Evolutionary conservation across 371 early-diverging fungal genomes (phyloP).

Genomic region (Phascolomyces articulosus): DNA sequence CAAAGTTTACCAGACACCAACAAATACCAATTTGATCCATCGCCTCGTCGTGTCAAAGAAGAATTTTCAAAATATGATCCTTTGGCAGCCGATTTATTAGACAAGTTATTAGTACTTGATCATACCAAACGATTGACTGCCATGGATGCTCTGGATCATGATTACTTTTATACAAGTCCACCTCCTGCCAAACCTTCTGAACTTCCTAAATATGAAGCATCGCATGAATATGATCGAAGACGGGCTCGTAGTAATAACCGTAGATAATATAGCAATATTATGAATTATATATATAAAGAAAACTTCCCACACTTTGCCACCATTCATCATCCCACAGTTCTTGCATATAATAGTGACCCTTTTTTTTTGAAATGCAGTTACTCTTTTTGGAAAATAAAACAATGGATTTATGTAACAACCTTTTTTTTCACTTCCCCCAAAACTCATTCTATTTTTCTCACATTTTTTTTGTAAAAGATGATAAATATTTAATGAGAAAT

Average conservation of each 20-base stretch:
- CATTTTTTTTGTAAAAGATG: too few species aligned
- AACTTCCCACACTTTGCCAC: too few species aligned
- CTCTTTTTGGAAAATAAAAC: too few species aligned
- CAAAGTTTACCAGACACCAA: conserved; percentile 63
- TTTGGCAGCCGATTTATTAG: conserved; percentile 74
- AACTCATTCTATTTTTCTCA: too few species aligned
- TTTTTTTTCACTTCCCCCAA: too few species aligned
- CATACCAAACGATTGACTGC: conserved; percentile 80
- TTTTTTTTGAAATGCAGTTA: too few species aligned
- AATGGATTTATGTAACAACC: too few species aligned
- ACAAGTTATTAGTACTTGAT: conserved; percentile 74
- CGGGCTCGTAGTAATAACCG: conserved; percentile 3
- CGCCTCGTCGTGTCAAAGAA: conserved; percentile 55
- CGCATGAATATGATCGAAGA: conserved; percentile 56
- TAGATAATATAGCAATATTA: not conserved
- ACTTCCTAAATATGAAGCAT: conserved; percentile 65
- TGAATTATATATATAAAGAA: not conserved
- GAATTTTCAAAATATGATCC: conserved; percentile 56
- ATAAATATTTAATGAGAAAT: too few species aligned
- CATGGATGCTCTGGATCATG: conserved; percentile 75
- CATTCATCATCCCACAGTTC: too few species aligned
- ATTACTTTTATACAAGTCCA: conserved; percentile 65
- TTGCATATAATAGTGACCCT: too few species aligned
- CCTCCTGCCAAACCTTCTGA: conserved; percentile 61
- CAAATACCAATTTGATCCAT: conserved; percentile 47